Percentiles rank a stretch among this genome's conserved stretches.
phyloP scores from a whole-genome alignment of 1,284 basidiomycete genomes.

The Schizopora paradoxa region DNA sequence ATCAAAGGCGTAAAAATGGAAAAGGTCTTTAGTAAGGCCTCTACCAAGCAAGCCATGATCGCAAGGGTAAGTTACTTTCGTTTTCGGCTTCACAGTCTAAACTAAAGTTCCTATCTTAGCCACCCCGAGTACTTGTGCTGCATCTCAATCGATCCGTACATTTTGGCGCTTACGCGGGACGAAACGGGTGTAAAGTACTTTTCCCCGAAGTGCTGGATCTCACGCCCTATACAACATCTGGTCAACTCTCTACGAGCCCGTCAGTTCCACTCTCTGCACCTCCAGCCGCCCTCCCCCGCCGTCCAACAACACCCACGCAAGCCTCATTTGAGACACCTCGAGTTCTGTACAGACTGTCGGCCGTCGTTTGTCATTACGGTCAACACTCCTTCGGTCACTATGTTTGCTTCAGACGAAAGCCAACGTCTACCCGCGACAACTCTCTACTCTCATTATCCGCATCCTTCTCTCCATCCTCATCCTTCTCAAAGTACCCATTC shows the following conservation, averaged over 20 bases:
- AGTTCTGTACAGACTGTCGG: constrained; percentile 73
- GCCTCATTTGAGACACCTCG: constrained; percentile 44
- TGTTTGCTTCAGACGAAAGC: constrained; percentile 82
- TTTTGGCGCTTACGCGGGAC: constrained; percentile 69
- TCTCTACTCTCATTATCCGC: constrained; percentile 1
- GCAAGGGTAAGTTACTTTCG: constrained; percentile 54
- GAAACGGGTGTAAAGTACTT: constrained; percentile 74
- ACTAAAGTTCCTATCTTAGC: constrained; percentile 38
- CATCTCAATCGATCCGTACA: constrained; percentile 86
- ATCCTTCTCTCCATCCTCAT: constrained; percentile 31
- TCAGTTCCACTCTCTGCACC: constrained; percentile 62
- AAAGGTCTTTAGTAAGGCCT: constrained; percentile 66
- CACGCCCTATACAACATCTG: constrained; percentile 76
- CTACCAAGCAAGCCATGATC: constrained; percentile 84
- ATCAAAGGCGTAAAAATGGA: constrained; percentile 71
- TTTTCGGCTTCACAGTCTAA: constrained; percentile 3
- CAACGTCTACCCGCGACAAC: constrained; percentile 31
- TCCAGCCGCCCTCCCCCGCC: constrained; percentile 30
- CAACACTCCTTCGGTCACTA: constrained; percentile 90
- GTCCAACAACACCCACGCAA: constrained; percentile 46
- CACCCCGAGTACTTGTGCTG: constrained; percentile 76
- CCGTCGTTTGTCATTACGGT: constrained; percentile 87
- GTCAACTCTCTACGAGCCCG: constrained; percentile 63
- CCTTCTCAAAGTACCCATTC: no score
- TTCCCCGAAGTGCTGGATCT: constrained; percentile 87